Base-by-base conservation (phyloP, 2,329 filamentous ascomycete genomes). In the Colletotrichum chlorophyti region DNA sequence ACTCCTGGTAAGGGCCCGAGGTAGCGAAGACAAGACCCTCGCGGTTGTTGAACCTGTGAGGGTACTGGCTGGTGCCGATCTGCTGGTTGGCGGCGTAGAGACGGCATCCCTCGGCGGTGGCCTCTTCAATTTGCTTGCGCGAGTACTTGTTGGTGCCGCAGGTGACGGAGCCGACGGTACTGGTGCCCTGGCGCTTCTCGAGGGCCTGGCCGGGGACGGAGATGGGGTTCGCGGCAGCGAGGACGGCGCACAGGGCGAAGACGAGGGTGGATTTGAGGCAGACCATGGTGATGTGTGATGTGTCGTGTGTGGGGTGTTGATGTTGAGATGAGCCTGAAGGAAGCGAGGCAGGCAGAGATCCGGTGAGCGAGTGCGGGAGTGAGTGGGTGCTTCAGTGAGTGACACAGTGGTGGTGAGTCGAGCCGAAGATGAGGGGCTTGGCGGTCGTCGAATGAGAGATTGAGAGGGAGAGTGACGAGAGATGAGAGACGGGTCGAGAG, bases 31-130 rank as follows among this genome's bases (percentile, higher is more conserved):
- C 47, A 29, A 76, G 75, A 27, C 69, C 73, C 66, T 76, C 74
- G 29, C 61, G 65, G 72, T 76, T 73, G 66, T 71, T 71, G 67
- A 71, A 76, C 27, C 61, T 64, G 64, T 76, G 74, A n/a, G 74
- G 74, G 58, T 76, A 76, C 35, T 58, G 34, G 53, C 53, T 62
- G 35, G 43, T 26, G 14, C 60, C 62, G 26, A 60, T 14, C 17
- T 49, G 43, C 57, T 54, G 40, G 26, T 43, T 37, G 29, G 34
- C 48, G 19, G 29, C 24, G 37, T 53, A 46, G 23, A 63, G 52
- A 12, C 60, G 50, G 55, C 62, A 63, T 10, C 60, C 62, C 34
- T 63, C 62, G 34, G 40, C 55, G 35, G 51, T 31, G 55, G 60
- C 62, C 21, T 60, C 59, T 3, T 50, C 32, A 48, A 62, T 17